Evolutionary conservation across 306 rosid genomes (phyloP).

Genomic region (Medicago arabica): DNA sequence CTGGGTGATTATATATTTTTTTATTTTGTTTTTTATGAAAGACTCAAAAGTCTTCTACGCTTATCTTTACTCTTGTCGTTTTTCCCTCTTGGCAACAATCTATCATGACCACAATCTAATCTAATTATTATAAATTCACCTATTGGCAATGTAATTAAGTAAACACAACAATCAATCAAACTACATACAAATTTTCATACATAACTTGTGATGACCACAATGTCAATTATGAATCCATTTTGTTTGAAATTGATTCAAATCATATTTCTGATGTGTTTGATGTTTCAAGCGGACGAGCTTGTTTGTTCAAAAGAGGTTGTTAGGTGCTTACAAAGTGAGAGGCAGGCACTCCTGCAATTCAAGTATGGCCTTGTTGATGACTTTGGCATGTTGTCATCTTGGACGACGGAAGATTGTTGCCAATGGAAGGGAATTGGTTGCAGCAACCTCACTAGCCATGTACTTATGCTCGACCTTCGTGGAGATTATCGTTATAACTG

Average conservation of each 20-base stretch:
- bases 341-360: background rate
- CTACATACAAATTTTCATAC: background rate
- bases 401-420: background rate
- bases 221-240: background rate
- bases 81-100: background rate
- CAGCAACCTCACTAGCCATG: background rate
- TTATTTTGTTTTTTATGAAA: no score
- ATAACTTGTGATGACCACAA: no score
- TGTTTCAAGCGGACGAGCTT: background rate
- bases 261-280: background rate
- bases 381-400: background rate
- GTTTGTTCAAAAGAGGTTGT: background rate
- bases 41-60: no score
- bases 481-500: background rate
- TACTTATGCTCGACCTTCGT: background rate
- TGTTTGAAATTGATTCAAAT: background rate
- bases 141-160: background rate
- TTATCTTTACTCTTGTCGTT: no score
- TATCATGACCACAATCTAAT: no score
- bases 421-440: background rate
- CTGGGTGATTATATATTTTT: no score
- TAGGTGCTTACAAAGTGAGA: background rate
- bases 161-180: background rate
- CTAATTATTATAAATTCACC: no score
- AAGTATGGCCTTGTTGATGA: background rate